A percentile compares a stretch with the other conserved stretches of the same genome.
Evolutionary conservation across 1,284 basidiomycete genomes (phyloP).

Genomic region (Amylostereum areolatum): DNA sequence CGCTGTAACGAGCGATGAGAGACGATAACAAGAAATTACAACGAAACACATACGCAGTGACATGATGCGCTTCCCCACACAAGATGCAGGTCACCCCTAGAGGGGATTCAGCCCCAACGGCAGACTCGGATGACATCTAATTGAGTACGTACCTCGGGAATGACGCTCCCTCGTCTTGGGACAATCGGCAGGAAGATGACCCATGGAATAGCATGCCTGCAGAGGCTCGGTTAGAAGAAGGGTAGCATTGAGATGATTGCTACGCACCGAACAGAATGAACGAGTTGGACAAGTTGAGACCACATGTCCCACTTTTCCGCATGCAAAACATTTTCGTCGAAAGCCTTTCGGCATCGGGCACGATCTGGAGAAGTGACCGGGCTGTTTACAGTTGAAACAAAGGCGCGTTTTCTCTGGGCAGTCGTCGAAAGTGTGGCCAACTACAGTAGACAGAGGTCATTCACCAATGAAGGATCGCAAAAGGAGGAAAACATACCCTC

Average conservation of each 20-base stretch:
- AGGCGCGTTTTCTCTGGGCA: not conserved
- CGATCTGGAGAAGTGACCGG: not conserved
- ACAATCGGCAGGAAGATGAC: not conserved
- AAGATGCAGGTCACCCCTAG: no score
- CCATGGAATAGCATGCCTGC: not conserved
- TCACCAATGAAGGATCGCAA: not conserved
- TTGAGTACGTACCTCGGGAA: no score
- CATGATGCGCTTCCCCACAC: no score
- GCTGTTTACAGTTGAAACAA: constrained; percentile 5
- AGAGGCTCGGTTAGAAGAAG: not conserved
- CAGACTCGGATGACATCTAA: no score
- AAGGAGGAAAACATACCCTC: constrained; percentile 18
- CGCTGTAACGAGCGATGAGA: no score
- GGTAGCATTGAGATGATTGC: not conserved
- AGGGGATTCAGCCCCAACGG: no score
- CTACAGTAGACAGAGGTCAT: not conserved
- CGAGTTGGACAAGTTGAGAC: not conserved
- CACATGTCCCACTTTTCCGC: constrained; percentile 1
- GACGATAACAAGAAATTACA: no score
- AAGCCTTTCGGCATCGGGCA: not conserved
- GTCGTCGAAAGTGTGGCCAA: not conserved
- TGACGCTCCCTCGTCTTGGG: no score
- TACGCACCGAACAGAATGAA: not conserved
- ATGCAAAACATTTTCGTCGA: not conserved
- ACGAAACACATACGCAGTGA: no score